phyloP scores from a whole-genome alignment of 1,284 basidiomycete genomes.

The Puccinia polysora region DNA sequence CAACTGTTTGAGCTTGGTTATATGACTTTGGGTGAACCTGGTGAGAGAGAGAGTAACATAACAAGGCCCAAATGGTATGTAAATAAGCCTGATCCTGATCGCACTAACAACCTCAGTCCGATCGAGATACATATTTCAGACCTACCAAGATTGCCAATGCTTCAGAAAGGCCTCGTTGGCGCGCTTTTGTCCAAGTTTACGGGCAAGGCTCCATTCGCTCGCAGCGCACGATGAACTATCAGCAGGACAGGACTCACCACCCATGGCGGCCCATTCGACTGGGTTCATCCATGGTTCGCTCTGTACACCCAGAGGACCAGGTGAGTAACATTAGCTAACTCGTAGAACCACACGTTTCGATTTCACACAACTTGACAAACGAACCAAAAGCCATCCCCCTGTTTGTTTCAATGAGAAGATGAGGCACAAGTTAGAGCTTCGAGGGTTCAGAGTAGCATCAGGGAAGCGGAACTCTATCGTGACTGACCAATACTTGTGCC shows the following conservation, averaged over 20 bases:
- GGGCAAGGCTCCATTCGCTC: slow-evolving; percentile 59
- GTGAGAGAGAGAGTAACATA: background rate
- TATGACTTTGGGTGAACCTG: slow-evolving; percentile 67
- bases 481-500: too few relatives aligned
- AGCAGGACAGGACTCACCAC: slow-evolving; percentile 59
- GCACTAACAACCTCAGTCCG: background rate
- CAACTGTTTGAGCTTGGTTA: slow-evolving; percentile 57
- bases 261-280: slow-evolving; percentile 65
- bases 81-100: slow-evolving; percentile 57
- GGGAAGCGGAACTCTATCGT: too few relatives aligned
- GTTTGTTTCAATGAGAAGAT: background rate
- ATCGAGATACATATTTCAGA: background rate
- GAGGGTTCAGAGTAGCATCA: too few relatives aligned
- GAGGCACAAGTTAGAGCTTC: too few relatives aligned
- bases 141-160: slow-evolving; percentile 60
- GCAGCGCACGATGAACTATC: slow-evolving; percentile 60
- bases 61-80: too few relatives aligned
- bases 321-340: background rate
- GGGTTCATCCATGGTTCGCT: slow-evolving; percentile 67
- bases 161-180: slow-evolving; percentile 62
- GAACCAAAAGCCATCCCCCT: slow-evolving; percentile 42
- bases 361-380: background rate
- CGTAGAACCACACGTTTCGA: background rate
- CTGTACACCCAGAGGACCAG: background rate
- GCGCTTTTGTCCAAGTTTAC: slow-evolving; percentile 61